These are phyloP conservation scores for Pythium oligandrum DNA, from an alignment of 352 stramenopile species.

Conservation along the genomic window DNA sequence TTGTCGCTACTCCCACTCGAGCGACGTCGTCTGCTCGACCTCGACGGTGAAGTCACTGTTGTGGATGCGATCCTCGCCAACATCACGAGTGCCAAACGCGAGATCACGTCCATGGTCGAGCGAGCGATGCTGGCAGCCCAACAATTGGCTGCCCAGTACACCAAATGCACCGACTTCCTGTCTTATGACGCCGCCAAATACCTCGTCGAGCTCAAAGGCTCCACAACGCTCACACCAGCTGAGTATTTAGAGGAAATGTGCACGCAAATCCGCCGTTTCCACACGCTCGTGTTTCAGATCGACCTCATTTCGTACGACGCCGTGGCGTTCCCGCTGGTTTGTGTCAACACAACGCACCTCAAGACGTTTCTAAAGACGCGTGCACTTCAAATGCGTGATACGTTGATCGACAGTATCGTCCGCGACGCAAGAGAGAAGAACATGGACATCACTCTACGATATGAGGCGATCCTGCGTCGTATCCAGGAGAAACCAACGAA, in stretches of 20 bases:
- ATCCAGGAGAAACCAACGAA: conserved; percentile 92
- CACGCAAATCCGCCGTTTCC: conserved; percentile 70
- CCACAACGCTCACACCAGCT: conserved; percentile 11
- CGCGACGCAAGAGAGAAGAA: conserved; percentile 76
- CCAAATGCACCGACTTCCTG: conserved; percentile 80
- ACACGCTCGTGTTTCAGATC: conserved; percentile 54
- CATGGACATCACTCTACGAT: conserved; percentile 83
- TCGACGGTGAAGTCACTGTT: conserved; percentile 37
- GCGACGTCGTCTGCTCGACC: conserved; percentile 43
- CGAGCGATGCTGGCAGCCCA: conserved; percentile 63
- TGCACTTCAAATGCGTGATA: conserved; percentile 68
- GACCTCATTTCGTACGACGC: conserved; percentile 69
- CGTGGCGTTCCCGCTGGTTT: conserved; percentile 75
- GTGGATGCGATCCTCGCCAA: conserved; percentile 40
- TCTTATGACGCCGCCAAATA: conserved; percentile 76
- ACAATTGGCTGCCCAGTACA: conserved; percentile 64
- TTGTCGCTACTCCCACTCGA: conserved; percentile 86
- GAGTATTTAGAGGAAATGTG: conserved; percentile 49
- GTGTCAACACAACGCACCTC: conserved; percentile 54
- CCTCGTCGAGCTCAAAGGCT: conserved; percentile 52
- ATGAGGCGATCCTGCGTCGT: conserved; percentile 83
- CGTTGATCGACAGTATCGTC: conserved; percentile 80
- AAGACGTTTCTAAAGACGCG: conserved; percentile 69
- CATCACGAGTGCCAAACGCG: conserved; percentile 40
- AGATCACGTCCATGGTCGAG: conserved; percentile 51